phyloP scores from a whole-genome alignment of 1,139 yeast species.

The Kodamaea suecica region DNA sequence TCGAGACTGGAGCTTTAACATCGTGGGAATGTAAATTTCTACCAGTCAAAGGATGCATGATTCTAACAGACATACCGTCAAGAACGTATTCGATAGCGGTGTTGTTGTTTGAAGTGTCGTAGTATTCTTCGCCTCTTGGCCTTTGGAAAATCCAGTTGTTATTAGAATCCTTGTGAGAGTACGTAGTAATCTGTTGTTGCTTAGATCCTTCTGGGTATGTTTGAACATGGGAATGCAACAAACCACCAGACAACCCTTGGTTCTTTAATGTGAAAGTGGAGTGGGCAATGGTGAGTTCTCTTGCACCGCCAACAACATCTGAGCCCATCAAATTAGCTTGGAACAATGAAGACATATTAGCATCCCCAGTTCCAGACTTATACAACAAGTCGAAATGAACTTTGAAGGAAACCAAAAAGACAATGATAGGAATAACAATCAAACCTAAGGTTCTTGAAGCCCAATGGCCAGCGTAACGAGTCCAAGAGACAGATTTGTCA shows the following conservation, averaged over 20 bases:
- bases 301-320: conserved; percentile 79
- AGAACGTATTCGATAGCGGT: conserved; percentile 56
- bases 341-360: conserved; percentile 93
- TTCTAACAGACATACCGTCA: conserved; percentile 74
- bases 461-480: conserved; percentile 60
- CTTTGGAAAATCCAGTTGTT: conserved; percentile 88
- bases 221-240: conserved; percentile 93
- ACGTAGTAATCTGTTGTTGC: conserved; percentile 95
- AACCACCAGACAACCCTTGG: conserved; percentile 89
- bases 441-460: conserved; percentile 57
- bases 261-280: conserved; percentile 79
- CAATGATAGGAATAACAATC: conserved; percentile 58
- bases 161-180: conserved; percentile 87
- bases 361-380: conserved; percentile 90
- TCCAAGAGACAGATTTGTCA: conserved; percentile 51
- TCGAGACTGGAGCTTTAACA: conserved; percentile 74
- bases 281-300: conserved; percentile 78
- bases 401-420: conserved; percentile 65
- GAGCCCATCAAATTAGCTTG: conserved; percentile 89
- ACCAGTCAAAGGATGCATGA: conserved; percentile 78
- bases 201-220: conserved; percentile 91
- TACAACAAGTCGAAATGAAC: conserved; percentile 70
- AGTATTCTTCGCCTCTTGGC: conserved; percentile 56
- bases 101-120: conserved; percentile 48
- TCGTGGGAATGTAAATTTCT: conserved; percentile 90